Evolutionary conservation across 371 early-diverging fungal genomes (phyloP), one percentile per base, ranked within the genome.

Genomic region (Mortierella sp.): DNA sequence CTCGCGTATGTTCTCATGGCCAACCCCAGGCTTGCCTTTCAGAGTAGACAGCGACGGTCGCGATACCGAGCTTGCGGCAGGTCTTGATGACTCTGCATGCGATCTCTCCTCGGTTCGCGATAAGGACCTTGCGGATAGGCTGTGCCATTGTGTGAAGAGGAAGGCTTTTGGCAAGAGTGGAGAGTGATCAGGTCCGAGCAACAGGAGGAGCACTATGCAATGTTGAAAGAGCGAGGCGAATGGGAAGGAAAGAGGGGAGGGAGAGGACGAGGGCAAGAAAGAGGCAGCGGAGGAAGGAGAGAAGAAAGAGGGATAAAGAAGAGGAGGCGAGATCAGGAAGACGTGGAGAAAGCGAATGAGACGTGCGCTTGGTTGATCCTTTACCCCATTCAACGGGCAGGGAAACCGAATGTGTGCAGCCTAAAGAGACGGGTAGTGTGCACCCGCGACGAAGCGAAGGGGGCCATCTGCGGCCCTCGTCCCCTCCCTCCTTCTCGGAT

Each of bases 21-120:
- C n/a, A n/a, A n/a, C n/a, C n/a, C n/a, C n/a, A n/a, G 10, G 95
- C 85, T 66, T 95, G 72, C 18, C 83, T 85, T 82, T 98, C 98
- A 10, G 96, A 93, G 60, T 96, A 97, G 19, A 98, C 93, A 7
- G 98, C 95, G 3, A 97, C 98, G 9, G 97, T 95, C 81, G 94
- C 91, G 86, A 98, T 94, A 56, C 97, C 97, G 58, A 98, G 84
- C 64, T 90, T 86, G 64, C 92, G 91, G 38, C 95, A 95, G 6
- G 95, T 94, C 26, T 86, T 82, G 82, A 94, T 93, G 24, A 95
- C 91, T 57, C 95, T 91, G 78, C 90, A 90, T n/a, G 95, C 95
- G 58, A 95, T 94, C 76, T 95, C 95, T 66, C 95, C 95, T 64
- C 90, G 88, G 58, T 30, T 26, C 19, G 39, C 94, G 31, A 94